These are phyloP conservation scores for Starmerella powellii DNA, from an alignment of 805 yeast species.

Conservation along the genomic window DNA sequence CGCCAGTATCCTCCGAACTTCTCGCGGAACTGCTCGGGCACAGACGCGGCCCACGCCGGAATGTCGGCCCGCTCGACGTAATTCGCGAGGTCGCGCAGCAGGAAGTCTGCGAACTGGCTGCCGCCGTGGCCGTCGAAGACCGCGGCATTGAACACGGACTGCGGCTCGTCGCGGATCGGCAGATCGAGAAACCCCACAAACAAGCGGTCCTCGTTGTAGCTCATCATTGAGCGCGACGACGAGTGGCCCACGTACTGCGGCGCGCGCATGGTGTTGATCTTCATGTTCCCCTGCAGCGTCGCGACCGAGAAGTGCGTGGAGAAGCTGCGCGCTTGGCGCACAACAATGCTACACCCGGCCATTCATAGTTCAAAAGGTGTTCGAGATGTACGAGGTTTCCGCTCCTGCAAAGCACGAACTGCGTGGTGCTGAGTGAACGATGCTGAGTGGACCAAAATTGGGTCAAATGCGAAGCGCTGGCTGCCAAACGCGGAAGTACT, in stretches of 20 bases:
- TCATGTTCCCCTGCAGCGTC: conserved; percentile 26
- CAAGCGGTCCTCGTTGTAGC: conserved; percentile 71
- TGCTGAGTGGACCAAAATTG: too few relatives aligned
- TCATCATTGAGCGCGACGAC: conserved; percentile 61
- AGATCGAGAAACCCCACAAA: conserved; percentile 49
- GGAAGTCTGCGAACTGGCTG: conserved; percentile 51
- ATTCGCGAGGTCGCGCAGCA: conserved; percentile 42
- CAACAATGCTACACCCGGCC: neutral
- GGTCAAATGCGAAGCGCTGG: too few relatives aligned
- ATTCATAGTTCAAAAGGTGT: neutral
- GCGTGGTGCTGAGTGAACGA: too few relatives aligned
- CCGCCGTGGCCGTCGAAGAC: conserved; percentile 97
- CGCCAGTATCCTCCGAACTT: conserved; percentile 79
- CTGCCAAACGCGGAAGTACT: too few relatives aligned
- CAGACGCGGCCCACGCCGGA: conserved; percentile 30
- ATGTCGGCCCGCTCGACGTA: conserved; percentile 38
- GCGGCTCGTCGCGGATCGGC: conserved; percentile 14
- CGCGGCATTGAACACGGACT: conserved; percentile 51
- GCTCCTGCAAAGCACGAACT: too few relatives aligned
- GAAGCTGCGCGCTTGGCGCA: conserved; percentile 5
- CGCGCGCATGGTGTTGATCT: conserved; percentile 47
- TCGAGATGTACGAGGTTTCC: too few relatives aligned
- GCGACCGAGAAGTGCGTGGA: conserved; percentile 16
- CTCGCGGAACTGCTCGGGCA: conserved; percentile 44
- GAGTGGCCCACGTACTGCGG: conserved; percentile 73